These are phyloP conservation scores for Arachis hypogaea DNA, from an alignment of 306 rosid genomes.

Conservation along the genomic window DNA sequence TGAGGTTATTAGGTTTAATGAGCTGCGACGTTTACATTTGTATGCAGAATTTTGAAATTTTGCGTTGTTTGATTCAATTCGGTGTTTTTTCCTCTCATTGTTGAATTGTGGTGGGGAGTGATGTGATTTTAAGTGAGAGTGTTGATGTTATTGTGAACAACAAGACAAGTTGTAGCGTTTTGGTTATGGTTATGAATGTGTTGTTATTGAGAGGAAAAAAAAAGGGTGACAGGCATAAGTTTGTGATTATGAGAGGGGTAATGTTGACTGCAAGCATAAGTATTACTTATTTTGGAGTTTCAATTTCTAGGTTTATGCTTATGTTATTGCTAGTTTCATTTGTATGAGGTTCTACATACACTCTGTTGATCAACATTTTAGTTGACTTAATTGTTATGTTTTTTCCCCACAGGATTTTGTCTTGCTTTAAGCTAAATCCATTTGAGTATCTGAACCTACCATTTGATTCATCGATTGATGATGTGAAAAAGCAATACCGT, in stretches of 20 bases:
- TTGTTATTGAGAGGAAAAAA: background rate
- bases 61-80: conserved; percentile 2
- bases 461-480: conserved; percentile 62
- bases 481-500: conserved; percentile 76
- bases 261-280: background rate
- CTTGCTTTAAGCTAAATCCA: conserved; percentile 79
- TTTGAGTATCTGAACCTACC: conserved; percentile 70
- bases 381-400: background rate
- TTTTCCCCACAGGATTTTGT: conserved; percentile 56
- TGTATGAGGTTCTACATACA: background rate
- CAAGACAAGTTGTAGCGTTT: background rate
- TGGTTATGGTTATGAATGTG: background rate
- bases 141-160: background rate
- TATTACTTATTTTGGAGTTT: conserved; percentile 3
- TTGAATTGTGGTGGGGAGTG: background rate
- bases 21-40: background rate
- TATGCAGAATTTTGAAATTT: background rate
- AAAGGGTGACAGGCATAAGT: background rate
- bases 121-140: background rate
- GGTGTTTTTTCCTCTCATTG: background rate
- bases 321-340: background rate
- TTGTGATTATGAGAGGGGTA: background rate
- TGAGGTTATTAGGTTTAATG: background rate
- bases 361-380: conserved; percentile 24
- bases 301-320: background rate